phyloP scores from a whole-genome alignment of 768 basidiomycete species.

The Phlebiopsis flavidoalba region DNA sequence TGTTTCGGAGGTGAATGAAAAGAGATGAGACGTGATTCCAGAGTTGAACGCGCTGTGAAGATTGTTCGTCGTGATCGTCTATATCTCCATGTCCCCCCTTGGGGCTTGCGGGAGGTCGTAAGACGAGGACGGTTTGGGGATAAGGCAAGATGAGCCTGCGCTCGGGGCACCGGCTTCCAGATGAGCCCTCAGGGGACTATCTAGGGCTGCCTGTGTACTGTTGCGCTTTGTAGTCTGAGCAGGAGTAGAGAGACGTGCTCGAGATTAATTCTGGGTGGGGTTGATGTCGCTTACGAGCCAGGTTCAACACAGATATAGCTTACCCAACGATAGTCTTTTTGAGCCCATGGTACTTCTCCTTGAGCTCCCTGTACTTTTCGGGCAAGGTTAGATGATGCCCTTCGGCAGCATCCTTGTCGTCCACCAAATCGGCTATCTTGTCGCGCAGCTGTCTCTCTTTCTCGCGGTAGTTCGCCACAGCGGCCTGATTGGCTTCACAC shows the following conservation, averaged over 20 bases:
- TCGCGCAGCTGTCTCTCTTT: constrained; percentile 7
- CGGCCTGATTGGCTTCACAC: background rate
- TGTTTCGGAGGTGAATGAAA: background rate
- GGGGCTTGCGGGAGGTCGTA: background rate
- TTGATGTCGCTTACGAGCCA: constrained; percentile 1
- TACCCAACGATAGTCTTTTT: constrained; percentile 4
- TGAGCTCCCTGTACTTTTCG: constrained; percentile 16
- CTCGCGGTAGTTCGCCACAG: background rate
- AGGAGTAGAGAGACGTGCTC: background rate
- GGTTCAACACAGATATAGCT: background rate
- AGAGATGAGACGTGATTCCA: background rate
- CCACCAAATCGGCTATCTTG: constrained; percentile 12
- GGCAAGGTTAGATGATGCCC: constrained; percentile 2
- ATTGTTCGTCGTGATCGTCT: background rate
- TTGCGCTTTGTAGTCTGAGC: constrained; percentile 14
- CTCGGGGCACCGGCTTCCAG: background rate
- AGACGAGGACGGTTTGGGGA: constrained; percentile 7
- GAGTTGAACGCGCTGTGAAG: background rate
- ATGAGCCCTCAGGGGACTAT: background rate
- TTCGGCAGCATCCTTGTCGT: constrained; percentile 16
- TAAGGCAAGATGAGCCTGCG: background rate
- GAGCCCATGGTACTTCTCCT: constrained; percentile 15
- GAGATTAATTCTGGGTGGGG: background rate
- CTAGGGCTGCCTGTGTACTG: constrained; percentile 16
- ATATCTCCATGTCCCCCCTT: background rate